Percentiles rank a stretch among this genome's conserved stretches.
Conservation (phyloP, 345 rosid species). For the Linum usitatissimum region DNA sequence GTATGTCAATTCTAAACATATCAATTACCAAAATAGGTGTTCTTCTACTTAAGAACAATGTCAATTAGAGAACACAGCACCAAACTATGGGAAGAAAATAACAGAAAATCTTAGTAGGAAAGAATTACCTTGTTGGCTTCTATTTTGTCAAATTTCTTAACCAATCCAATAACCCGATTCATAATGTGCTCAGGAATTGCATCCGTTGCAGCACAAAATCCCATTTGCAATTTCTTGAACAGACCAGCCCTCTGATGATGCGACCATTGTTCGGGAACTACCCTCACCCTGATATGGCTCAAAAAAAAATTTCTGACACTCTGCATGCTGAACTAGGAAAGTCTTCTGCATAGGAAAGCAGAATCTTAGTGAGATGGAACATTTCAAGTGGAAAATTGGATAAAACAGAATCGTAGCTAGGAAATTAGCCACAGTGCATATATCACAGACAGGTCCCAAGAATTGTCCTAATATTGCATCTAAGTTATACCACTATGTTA, state of each 20-base stretch:
- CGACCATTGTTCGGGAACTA: slow-evolving; percentile 6
- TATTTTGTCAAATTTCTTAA: slow-evolving; percentile 45
- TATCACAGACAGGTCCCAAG: no score
- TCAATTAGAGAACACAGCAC: not conserved
- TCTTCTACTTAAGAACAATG: not conserved
- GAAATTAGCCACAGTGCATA: not conserved
- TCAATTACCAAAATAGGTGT: not conserved
- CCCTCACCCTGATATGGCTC: slow-evolving; percentile 41
- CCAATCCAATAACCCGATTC: slow-evolving; percentile 35
- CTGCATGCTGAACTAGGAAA: slow-evolving; percentile 27
- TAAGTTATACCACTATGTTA: no score
- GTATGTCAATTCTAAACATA: not conserved
- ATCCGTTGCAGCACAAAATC: slow-evolving; percentile 21
- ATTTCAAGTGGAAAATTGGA: not conserved
- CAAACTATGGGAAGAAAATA: not conserved
- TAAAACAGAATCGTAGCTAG: not conserved
- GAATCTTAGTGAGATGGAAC: not conserved
- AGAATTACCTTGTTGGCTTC: slow-evolving; percentile 41
- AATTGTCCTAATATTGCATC: no score
- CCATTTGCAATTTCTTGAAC: slow-evolving; percentile 18
- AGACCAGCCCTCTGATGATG: slow-evolving; percentile 12
- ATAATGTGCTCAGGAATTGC: slow-evolving; percentile 25
- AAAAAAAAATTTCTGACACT: slow-evolving; percentile 28
- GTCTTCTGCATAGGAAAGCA: not conserved
- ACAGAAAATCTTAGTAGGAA: not conserved